Conservation (phyloP, 1,284 basidiomycete species). For the Marasmius fiardii region DNA sequence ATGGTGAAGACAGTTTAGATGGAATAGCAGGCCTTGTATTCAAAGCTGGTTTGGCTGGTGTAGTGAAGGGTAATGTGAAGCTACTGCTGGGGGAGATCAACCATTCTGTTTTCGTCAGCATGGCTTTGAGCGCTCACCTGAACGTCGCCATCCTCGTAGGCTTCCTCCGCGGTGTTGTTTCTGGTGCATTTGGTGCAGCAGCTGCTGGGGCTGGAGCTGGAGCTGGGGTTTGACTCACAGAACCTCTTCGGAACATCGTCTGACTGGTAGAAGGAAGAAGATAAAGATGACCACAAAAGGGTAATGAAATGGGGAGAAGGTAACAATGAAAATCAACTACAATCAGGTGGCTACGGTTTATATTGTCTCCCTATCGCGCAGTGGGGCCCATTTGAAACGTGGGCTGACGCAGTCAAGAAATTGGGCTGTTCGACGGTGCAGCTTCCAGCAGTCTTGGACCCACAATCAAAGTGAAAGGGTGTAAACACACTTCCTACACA, state of each 20-base stretch:
- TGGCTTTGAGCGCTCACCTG: not conserved
- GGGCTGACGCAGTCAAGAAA: not conserved
- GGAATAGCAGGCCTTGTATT: not conserved
- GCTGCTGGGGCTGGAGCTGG: not conserved
- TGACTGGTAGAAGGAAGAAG: no score
- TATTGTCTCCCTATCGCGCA: not conserved
- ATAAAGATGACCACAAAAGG: no score
- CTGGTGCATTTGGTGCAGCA: not conserved
- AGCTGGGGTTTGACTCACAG: not conserved
- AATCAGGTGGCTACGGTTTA: not conserved
- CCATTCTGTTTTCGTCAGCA: not conserved
- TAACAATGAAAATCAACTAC: not conserved
- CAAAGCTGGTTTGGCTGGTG: not conserved
- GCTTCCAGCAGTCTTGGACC: not conserved
- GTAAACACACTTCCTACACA: not conserved
- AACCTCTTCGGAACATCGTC: not conserved
- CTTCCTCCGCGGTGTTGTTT: not conserved
- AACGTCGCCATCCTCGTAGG: not conserved
- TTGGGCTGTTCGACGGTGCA: not conserved
- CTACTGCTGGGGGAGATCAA: not conserved
- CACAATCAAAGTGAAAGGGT: not conserved
- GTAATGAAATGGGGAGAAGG: not conserved
- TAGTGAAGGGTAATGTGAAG: not conserved
- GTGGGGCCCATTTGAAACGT: not conserved
- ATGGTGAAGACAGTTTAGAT: not conserved